Percentiles rank a stretch among this genome's conserved stretches.
Conservation (phyloP, 2,329 filamentous ascomycete genomes). For the Blastomyces parvus region DNA sequence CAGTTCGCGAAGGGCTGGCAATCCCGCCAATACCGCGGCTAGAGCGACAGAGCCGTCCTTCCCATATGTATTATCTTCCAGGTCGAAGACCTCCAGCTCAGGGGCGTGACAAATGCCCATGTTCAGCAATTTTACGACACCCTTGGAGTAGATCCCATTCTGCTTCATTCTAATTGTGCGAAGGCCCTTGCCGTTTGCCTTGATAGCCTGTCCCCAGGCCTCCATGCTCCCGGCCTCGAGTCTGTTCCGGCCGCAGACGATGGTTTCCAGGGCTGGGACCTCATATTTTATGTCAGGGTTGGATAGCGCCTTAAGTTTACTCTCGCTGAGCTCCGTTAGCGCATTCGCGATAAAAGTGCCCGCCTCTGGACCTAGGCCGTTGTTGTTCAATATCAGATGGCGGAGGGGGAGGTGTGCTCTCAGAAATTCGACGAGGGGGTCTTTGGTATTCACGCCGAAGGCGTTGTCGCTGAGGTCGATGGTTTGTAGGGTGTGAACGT, state of each 20-base stretch:
- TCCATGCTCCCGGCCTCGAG: constrained; percentile 94
- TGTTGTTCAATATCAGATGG: constrained; percentile 96
- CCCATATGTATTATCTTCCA: constrained; percentile 98
- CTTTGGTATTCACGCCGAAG: constrained; percentile 90
- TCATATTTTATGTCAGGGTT: constrained; percentile 56
- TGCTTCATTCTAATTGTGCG: constrained; percentile 93
- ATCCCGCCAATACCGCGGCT: constrained; percentile 61
- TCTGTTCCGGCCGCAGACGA: constrained; percentile 91
- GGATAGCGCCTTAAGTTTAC: constrained; percentile 62
- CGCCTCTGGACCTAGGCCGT: constrained; percentile 85
- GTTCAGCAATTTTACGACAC: constrained; percentile 70
- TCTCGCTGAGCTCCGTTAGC: constrained; percentile 68
- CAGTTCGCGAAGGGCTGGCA: constrained; percentile 69
- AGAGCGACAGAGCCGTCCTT: constrained; percentile 67
- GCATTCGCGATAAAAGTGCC: constrained; percentile 84
- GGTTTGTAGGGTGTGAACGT: constrained; percentile 76
- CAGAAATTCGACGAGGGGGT: constrained; percentile 85
- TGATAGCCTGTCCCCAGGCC: constrained; percentile 83
- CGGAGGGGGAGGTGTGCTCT: constrained; percentile 79
- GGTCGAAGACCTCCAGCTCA: constrained; percentile 65
- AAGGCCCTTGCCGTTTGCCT: constrained; percentile 66
- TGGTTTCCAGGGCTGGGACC: constrained; percentile 82
- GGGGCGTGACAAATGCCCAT: constrained; percentile 65
- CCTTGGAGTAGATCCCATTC: constrained; percentile 92
- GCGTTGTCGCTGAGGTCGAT: constrained; percentile 97